Base-by-base conservation (phyloP, 805 yeast genomes). In the Candida vaughaniae region DNA sequence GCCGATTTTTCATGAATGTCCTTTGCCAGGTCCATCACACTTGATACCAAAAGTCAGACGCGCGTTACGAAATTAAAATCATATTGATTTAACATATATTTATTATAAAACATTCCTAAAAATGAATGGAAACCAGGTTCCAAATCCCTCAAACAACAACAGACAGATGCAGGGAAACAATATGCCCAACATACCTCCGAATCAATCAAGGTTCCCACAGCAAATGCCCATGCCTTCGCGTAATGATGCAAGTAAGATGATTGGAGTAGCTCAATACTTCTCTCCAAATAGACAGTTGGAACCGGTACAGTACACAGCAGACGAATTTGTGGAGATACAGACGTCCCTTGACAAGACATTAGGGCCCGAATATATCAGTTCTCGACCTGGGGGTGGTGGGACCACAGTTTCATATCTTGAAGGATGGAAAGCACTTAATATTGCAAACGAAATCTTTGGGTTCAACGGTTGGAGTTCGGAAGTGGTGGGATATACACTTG, bases 381-480 rank as follows among this genome's bases (percentile, higher is more conserved):
- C 77, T 27, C 66, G 95, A 31, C 80, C 88, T 6, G 90, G 89
- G 2, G 87, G 82, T 23, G 88, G 87, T 2, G 81, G 84, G 10
- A 71, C 69, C 31, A 69, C 74, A 37, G 85, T 85, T 3, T 78
- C 84, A 2, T 85, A 85, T 49, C 71, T 85, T 27, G 93, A 85
- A 58, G 95, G 95, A 1, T 85, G 91, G 89, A 82, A 78, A 53
- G 91, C 86, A 2, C 73, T 85, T 25, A 82, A 82, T 51, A 58
- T 85, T 31, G 95, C 95, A 10, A 85, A 85, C 51, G 83, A 81
- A 48, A 79, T 85, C 3, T 85, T 85, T 69, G 95, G 95, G 0
- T 85, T 82, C 49, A 80, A 84, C 52, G 93, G 93, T 1, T 85
- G 95, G 95, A 69, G 73, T 46, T 79, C 89, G 0, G 91, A 85